Percentiles rank a stretch among this genome's conserved stretches.
Conservation (phyloP, 768 basidiomycete genomes). For the Candolleomyces eurysporus region DNA sequence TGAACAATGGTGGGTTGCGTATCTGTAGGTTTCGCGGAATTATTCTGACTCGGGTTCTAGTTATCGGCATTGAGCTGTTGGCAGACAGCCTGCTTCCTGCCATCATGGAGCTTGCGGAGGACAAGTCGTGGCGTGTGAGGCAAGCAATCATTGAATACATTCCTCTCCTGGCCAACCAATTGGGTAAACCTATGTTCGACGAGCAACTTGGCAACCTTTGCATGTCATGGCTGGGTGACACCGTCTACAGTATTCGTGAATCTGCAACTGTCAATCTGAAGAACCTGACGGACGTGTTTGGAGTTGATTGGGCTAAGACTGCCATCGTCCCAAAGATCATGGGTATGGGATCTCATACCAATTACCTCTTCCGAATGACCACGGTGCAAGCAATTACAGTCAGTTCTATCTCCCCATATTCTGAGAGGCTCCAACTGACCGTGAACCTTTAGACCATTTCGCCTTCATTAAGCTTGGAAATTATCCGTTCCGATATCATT, state of each 20-base stretch:
- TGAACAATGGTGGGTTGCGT: constrained; percentile 75
- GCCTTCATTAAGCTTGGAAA: constrained; percentile 81
- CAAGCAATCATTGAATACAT: constrained; percentile 99
- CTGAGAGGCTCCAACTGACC: constrained; percentile 8
- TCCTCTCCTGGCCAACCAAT: constrained; percentile 96
- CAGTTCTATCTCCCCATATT: constrained; percentile 25
- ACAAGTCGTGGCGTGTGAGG: constrained; percentile 99
- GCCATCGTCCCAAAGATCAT: constrained; percentile 97
- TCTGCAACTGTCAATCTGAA: constrained; percentile 97
- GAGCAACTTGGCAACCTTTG: constrained; percentile 95
- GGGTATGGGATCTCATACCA: constrained; percentile 95
- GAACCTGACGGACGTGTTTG: constrained; percentile 97
- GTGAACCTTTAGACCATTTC: constrained; percentile 74
- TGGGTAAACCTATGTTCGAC: constrained; percentile 96
- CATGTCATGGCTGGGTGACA: constrained; percentile 99
- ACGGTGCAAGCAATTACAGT: constrained; percentile 98
- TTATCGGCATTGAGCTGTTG: constrained; percentile 95
- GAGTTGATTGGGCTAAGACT: constrained; percentile 93
- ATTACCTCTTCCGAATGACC: constrained; percentile 97
- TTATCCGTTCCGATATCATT: constrained; percentile 81
- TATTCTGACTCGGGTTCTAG: constrained; percentile 38
- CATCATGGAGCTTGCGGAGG: constrained; percentile 96
- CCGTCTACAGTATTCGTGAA: constrained; percentile 97
- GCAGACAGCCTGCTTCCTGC: constrained; percentile 95
- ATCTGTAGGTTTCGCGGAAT: constrained; percentile 6